phyloP scores from a whole-genome alignment of 23 red algal species.

The Agarophyton chilense region DNA sequence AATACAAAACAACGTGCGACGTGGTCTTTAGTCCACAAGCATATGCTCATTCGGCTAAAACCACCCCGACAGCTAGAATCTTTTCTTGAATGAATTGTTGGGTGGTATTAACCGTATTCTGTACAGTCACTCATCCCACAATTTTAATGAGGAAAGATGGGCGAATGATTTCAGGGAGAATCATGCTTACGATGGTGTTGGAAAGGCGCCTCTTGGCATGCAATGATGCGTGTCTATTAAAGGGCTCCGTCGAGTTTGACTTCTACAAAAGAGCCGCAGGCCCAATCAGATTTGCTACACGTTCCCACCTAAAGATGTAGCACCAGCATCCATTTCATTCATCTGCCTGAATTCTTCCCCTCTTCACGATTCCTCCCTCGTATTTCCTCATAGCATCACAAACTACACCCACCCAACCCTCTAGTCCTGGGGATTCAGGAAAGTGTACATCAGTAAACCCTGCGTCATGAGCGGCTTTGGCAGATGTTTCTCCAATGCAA shows the following conservation, averaged over 20 bases:
- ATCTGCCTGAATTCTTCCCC: neutral
- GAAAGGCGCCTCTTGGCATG: too few species aligned
- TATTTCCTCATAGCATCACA: constrained; percentile 53
- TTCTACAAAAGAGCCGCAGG: too few species aligned
- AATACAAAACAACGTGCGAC: too few species aligned
- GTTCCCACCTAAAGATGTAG: neutral
- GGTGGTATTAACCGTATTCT: neutral
- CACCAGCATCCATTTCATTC: neutral
- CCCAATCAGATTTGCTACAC: too few species aligned
- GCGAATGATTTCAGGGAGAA: too few species aligned
- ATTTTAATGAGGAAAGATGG: too few species aligned
- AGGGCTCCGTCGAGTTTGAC: too few species aligned
- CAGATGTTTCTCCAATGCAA: constrained; percentile 82
- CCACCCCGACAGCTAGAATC: neutral
- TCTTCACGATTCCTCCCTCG: constrained; percentile 4
- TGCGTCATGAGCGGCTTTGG: constrained; percentile 25
- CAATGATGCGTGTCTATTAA: too few species aligned
- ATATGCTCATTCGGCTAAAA: neutral
- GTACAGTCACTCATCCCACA: too few species aligned
- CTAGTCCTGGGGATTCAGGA: constrained; percentile 48
- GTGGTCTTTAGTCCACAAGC: too few species aligned
- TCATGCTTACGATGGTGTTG: too few species aligned
- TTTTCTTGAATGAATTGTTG: neutral
- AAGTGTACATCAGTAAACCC: constrained; percentile 63
- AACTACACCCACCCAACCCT: constrained; percentile 59